A percentile compares a stretch with the other conserved stretches of the same genome.
These are phyloP conservation scores for Erodium moschatum DNA, from an alignment of 441 rosid species.

Conservation along the genomic window DNA sequence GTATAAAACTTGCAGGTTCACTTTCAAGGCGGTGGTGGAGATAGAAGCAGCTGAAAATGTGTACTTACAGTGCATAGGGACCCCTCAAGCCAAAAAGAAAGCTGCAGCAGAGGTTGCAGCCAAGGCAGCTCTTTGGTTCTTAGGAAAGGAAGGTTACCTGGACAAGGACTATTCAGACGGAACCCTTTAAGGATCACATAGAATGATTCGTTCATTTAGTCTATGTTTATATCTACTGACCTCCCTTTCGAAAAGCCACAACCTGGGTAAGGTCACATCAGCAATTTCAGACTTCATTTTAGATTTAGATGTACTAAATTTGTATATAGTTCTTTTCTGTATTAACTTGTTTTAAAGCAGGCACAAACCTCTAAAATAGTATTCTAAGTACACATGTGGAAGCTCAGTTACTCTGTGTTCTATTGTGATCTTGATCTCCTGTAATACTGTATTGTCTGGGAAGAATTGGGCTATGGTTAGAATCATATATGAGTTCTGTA, in stretches of 20 bases:
- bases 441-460: too few species aligned
- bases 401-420: too few species aligned
- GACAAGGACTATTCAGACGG: conserved; percentile 5
- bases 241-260: too few species aligned
- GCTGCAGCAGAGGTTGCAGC: conserved; percentile 86
- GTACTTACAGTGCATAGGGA: conserved; percentile 58
- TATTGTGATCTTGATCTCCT: too few species aligned
- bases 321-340: not conserved
- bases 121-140: conserved; percentile 72
- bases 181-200: too few species aligned
- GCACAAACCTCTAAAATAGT: too few species aligned
- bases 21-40: conserved; percentile 47
- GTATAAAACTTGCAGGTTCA: conserved; percentile 45
- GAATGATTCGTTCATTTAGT: not conserved
- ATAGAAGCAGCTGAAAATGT: conserved; percentile 43
- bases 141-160: conserved; percentile 41
- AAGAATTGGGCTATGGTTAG: too few species aligned
- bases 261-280: too few species aligned
- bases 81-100: conserved; percentile 49
- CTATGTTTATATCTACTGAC: too few species aligned
- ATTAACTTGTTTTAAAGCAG: conserved; percentile 7
- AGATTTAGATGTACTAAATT: not conserved
- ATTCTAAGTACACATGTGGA: too few species aligned
- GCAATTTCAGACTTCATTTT: not conserved
- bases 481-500: too few species aligned